These are phyloP conservation scores for Penicillium corylophilum DNA, from an alignment of 2,329 filamentous ascomycete genomes.

Conservation along the genomic window DNA sequence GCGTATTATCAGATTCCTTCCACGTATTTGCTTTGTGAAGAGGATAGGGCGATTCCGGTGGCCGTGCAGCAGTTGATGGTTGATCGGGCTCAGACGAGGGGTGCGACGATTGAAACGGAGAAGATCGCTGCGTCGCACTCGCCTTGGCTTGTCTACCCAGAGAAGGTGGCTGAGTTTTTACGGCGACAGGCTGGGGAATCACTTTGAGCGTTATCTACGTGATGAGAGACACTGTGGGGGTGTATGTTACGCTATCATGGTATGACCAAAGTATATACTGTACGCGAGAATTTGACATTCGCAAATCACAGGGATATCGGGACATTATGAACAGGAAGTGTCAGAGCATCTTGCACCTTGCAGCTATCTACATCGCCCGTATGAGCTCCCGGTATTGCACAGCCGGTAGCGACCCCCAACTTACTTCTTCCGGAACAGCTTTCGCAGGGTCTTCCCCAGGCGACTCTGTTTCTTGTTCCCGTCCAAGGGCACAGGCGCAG, in stretches of 20 bases:
- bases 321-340: not conserved
- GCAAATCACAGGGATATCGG: not conserved
- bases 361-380: not conserved
- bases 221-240: not conserved
- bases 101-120: conserved; percentile 30
- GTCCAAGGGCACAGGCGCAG: not conserved
- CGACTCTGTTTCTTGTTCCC: not conserved
- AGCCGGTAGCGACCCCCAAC: not conserved
- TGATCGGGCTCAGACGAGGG: conserved; percentile 26
- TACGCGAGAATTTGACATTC: not conserved
- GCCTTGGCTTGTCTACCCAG: conserved; percentile 30
- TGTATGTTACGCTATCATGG: not conserved
- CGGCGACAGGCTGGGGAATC: conserved; percentile 17
- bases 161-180: conserved; percentile 21
- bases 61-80: conserved; percentile 33
- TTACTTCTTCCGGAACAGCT: conserved; percentile 11
- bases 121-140: conserved; percentile 29
- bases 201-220: not conserved
- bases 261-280: not conserved
- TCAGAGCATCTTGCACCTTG: too few relatives aligned
- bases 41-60: conserved; percentile 32
- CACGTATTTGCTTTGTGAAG: conserved; percentile 30
- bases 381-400: not conserved
- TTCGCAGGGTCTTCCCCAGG: conserved; percentile 11
- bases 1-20: conserved; percentile 28